phyloP scores from a whole-genome alignment of 345 rosid species.

The Populus deltoides region DNA sequence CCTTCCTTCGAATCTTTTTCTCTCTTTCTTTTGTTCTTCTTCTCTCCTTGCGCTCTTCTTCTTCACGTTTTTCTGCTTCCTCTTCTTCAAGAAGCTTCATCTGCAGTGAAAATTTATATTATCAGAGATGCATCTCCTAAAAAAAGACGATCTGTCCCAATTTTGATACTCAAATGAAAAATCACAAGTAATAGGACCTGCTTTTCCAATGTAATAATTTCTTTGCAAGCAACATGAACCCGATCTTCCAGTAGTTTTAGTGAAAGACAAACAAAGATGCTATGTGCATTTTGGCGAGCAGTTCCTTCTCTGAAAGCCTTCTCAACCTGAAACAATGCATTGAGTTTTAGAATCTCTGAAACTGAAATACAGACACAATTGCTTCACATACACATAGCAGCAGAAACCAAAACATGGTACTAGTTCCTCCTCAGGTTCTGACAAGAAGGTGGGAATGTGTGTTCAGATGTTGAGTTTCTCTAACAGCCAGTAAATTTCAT shows the following conservation, averaged over 20 bases:
- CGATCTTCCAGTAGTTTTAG: slow-evolving; percentile 80
- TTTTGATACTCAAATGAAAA: slow-evolving; percentile 7
- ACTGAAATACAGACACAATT: neutral
- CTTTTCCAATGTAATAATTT: slow-evolving; percentile 81
- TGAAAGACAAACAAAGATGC: slow-evolving; percentile 90
- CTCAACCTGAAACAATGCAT: slow-evolving; percentile 62
- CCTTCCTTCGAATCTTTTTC: slow-evolving; percentile 91
- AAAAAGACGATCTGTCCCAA: neutral
- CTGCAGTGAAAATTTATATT: slow-evolving; percentile 36
- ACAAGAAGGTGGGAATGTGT: too few species aligned
- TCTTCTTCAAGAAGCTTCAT: slow-evolving; percentile 93
- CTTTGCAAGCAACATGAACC: slow-evolving; percentile 95
- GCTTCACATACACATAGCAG: neutral
- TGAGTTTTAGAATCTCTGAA: slow-evolving; percentile 1
- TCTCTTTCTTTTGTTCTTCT: slow-evolving; percentile 84
- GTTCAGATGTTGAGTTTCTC: neutral
- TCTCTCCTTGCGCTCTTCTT: slow-evolving; percentile 88
- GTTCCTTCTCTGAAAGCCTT: slow-evolving; percentile 98
- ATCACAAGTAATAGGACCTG: slow-evolving; percentile 52
- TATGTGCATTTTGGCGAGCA: slow-evolving; percentile 95
- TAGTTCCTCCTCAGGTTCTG: slow-evolving; percentile 1
- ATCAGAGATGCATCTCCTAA: neutral
- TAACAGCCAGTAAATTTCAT: neutral
- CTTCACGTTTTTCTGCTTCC: slow-evolving; percentile 92
- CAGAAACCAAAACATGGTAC: neutral